A percentile compares a stretch with the other conserved stretches of the same genome.
Evolutionary conservation across 352 stramenopile species (phyloP).

Genomic region (Phytophthora pini): DNA sequence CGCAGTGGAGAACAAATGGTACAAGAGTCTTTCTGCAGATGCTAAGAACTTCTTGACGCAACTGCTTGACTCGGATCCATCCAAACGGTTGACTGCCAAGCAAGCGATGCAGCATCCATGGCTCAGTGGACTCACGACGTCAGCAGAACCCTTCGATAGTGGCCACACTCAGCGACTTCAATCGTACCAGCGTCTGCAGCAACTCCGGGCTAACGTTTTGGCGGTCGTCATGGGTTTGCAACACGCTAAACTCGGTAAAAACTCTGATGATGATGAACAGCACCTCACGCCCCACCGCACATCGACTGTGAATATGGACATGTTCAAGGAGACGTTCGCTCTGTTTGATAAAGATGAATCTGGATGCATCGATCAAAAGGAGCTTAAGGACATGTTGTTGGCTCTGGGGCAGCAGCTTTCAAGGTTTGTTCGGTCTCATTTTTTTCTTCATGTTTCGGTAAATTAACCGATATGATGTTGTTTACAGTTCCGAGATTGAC

Average conservation of each 20-base stretch:
- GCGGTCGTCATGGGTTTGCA: constrained; percentile 76
- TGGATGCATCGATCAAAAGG: constrained; percentile 66
- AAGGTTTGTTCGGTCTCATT: constrained; percentile 29
- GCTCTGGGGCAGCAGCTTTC: constrained; percentile 66
- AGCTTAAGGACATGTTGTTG: constrained; percentile 59
- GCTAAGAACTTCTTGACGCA: constrained; percentile 69
- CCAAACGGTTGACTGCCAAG: constrained; percentile 57
- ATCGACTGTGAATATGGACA: constrained; percentile 79
- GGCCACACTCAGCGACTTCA: constrained; percentile 60
- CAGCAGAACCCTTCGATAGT: constrained; percentile 50
- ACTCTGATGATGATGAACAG: constrained; percentile 8
- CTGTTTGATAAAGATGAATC: constrained; percentile 84
- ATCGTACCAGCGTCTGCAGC: constrained; percentile 71
- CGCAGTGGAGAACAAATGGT: constrained; percentile 75
- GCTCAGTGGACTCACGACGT: constrained; percentile 55
- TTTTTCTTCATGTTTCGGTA: background rate
- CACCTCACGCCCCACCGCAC: constrained; percentile 38
- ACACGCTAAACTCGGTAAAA: constrained; percentile 58
- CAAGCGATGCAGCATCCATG: constrained; percentile 69
- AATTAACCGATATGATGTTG: background rate
- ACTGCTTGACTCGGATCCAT: constrained; percentile 58
- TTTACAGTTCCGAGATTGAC: constrained; percentile 58
- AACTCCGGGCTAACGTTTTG: constrained; percentile 79
- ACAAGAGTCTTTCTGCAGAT: constrained; percentile 56
- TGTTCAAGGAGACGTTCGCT: constrained; percentile 81